Percentiles rank a stretch among this genome's conserved stretches.
phyloP scores from a whole-genome alignment of 2,329 filamentous ascomycete species.

The Sporothrix inflata region DNA sequence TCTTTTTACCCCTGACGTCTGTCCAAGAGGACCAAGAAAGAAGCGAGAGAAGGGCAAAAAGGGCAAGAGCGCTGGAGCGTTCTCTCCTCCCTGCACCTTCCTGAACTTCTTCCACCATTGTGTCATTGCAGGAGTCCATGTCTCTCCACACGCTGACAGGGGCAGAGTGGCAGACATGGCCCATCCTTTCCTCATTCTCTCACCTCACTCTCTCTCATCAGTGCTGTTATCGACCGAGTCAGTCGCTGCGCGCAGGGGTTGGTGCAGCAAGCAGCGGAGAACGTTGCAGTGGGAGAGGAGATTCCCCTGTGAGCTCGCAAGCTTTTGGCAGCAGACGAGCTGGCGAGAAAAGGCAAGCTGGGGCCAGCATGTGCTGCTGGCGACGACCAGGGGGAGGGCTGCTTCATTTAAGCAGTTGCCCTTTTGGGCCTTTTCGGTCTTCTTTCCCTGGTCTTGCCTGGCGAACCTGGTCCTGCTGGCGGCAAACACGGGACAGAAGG shows the following conservation, averaged over 20 bases:
- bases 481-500: conserved; percentile 8
- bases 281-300: conserved; percentile 17
- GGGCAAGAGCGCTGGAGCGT: background rate
- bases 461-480: background rate
- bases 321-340: background rate
- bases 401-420: conserved; percentile 18
- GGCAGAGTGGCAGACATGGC: background rate
- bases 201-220: background rate
- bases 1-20: conserved; percentile 16
- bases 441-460: background rate
- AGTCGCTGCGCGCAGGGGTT: background rate
- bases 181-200: background rate
- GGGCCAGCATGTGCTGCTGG: conserved; percentile 11
- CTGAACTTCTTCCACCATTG: background rate
- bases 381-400: conserved; percentile 2
- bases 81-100: background rate
- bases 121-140: background rate
- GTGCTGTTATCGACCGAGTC: background rate
- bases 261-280: conserved; percentile 2
- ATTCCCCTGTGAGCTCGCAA: background rate
- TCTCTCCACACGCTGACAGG: background rate
- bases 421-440: conserved; percentile 10
- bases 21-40: background rate
- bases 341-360: background rate
- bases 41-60: background rate